A percentile compares a stretch with the other conserved stretches of the same genome.
These are phyloP conservation scores for Cornus florida DNA, from an alignment of 148 eudicot genomes.

Conservation along the genomic window DNA sequence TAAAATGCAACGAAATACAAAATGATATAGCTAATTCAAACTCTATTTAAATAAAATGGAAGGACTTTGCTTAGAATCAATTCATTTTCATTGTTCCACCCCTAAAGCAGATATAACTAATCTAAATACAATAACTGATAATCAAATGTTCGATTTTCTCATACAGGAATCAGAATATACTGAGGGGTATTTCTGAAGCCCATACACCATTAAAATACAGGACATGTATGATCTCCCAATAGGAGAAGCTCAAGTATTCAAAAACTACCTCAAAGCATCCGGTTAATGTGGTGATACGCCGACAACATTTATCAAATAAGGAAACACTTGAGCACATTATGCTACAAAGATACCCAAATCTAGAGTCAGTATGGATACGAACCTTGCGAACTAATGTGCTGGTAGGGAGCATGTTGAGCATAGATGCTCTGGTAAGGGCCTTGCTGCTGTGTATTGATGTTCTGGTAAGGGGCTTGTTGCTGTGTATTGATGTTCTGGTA, in stretches of 20 bases:
- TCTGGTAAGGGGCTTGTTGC: slow-evolving; percentile 33
- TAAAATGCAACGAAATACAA: too few species aligned
- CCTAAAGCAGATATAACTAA: too few species aligned
- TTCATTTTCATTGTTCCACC: too few species aligned
- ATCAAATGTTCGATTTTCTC: too few species aligned
- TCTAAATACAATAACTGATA: too few species aligned
- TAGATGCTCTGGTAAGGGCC: slow-evolving; percentile 25
- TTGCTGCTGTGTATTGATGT: slow-evolving; percentile 19
- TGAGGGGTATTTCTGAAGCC: neutral
- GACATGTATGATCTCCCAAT: neutral
- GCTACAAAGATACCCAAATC: slow-evolving; percentile 33
- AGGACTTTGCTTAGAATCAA: too few species aligned
- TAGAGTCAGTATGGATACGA: slow-evolving; percentile 33
- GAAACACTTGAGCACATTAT: slow-evolving; percentile 15
- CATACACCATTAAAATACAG: neutral
- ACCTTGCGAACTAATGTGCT: slow-evolving; percentile 20
- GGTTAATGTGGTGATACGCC: slow-evolving; percentile 7
- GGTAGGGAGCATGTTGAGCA: slow-evolving; percentile 27
- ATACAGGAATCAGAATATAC: neutral
- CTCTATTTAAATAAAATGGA: too few species aligned
- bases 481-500: slow-evolving; percentile 28
- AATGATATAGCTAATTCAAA: too few species aligned
- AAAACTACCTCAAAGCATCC: slow-evolving; percentile 15
- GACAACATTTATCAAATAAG: slow-evolving; percentile 9
- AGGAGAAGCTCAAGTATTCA: neutral